phyloP scores from a whole-genome alignment of 768 basidiomycete species.

The Mycena albidolilacea region DNA sequence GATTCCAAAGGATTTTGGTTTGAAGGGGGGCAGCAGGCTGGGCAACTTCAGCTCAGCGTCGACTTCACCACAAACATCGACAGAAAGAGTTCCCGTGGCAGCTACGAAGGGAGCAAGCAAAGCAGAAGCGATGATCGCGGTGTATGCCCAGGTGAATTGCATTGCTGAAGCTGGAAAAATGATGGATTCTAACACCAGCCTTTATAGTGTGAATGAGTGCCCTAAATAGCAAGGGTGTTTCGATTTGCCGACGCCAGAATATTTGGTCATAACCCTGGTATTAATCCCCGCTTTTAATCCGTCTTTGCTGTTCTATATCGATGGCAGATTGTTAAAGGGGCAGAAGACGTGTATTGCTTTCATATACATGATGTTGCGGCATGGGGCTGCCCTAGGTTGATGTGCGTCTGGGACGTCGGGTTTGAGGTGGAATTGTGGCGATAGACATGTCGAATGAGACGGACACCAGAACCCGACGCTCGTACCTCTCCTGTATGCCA shows the following conservation, averaged over 20 bases:
- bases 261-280: background rate
- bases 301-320: too few relatives aligned
- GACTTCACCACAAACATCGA: constrained; percentile 59
- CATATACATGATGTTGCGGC: too few relatives aligned
- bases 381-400: too few relatives aligned
- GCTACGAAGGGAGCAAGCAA: constrained; percentile 2
- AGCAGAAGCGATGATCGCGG: constrained; percentile 12
- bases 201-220: constrained; percentile 12
- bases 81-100: constrained; percentile 8
- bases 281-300: background rate
- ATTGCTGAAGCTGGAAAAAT: background rate
- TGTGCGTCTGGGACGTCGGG: too few relatives aligned
- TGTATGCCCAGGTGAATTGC: constrained; percentile 9
- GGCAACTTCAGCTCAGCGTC: constrained; percentile 49
- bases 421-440: too few relatives aligned
- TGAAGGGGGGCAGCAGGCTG: constrained; percentile 41
- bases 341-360: too few relatives aligned
- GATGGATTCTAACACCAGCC: background rate
- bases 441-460: too few relatives aligned
- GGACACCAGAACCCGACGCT: too few relatives aligned
- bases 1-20: constrained; percentile 47
- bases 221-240: background rate
- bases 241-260: background rate
- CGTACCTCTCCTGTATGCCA: too few relatives aligned
- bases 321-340: background rate